Conservation (phyloP, 176 grass and related monocot genomes). For the Carex kokanica region DNA sequence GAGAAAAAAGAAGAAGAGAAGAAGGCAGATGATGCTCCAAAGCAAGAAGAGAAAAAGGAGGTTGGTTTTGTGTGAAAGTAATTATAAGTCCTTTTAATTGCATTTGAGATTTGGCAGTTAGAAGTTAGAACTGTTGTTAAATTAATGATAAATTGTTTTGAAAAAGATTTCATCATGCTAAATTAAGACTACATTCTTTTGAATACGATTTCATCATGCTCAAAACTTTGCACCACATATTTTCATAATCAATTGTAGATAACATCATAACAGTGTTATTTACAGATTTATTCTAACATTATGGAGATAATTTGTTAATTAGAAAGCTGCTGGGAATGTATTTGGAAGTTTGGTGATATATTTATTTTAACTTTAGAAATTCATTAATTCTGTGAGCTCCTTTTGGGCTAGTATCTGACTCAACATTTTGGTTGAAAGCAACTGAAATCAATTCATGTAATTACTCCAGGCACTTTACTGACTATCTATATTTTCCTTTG, state of each 20-base stretch:
- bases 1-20: conserved; percentile 59
- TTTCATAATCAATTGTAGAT: not conserved
- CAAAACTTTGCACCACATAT: not conserved
- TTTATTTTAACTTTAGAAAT: not conserved
- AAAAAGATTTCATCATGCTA: not conserved
- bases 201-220: not conserved
- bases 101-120: not conserved
- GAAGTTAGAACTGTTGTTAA: not conserved
- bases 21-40: conserved; percentile 6
- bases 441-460: not conserved
- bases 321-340: not conserved
- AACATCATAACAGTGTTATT: not conserved
- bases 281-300: not conserved
- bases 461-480: conserved; percentile 3
- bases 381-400: not conserved
- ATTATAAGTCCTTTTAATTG: conserved; percentile 12
- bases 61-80: conserved; percentile 23
- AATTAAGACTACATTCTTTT: not conserved
- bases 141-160: not conserved
- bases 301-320: not conserved
- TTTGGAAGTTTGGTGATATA: not conserved
- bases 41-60: conserved; percentile 41
- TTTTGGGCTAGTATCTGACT: not conserved
- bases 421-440: not conserved
- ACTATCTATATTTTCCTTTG: not conserved